Percentiles rank a stretch among this genome's conserved stretches.
Conservation (phyloP, 441 rosid species). For the Erysimum pusillum region DNA sequence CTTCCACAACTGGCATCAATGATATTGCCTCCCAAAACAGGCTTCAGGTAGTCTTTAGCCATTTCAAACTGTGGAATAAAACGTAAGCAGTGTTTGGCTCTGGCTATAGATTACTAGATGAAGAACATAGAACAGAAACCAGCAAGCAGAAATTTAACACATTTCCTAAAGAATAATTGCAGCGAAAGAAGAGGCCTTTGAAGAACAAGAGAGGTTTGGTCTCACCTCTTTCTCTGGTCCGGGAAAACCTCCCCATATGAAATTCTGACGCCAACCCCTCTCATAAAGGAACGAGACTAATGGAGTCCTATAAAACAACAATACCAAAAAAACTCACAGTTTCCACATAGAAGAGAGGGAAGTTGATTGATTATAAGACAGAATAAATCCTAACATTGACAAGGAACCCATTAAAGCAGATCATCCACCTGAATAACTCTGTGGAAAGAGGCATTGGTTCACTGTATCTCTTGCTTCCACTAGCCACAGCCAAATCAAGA, state of each 20-base stretch:
- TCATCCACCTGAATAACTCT: conserved; percentile 72
- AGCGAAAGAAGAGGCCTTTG: background rate
- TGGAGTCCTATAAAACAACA: conserved; percentile 60
- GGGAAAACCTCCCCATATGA: conserved; percentile 77
- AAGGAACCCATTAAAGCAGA: background rate
- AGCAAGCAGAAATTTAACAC: background rate
- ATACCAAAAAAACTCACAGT: conserved; percentile 14
- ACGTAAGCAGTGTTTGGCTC: conserved; percentile 27
- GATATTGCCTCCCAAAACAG: conserved; percentile 81
- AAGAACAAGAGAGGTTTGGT: conserved; percentile 24
- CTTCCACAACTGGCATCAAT: conserved; percentile 94
- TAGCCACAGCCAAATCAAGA: conserved; percentile 66
- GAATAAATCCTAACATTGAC: background rate
- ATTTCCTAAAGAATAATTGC: background rate
- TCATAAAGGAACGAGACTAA: conserved; percentile 80
- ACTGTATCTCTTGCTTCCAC: conserved; percentile 57
- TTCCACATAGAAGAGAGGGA: background rate
- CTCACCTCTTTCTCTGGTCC: conserved; percentile 90
- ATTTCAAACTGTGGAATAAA: conserved; percentile 68
- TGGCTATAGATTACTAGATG: background rate
- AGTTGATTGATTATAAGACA: background rate
- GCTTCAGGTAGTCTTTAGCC: conserved; percentile 77
- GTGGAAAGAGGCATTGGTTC: conserved; percentile 64
- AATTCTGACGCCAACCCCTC: conserved; percentile 93
- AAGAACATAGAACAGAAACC: background rate